Evolutionary conservation across 805 yeast genomes (phyloP).

Genomic region (Kodamaea leandrae): DNA sequence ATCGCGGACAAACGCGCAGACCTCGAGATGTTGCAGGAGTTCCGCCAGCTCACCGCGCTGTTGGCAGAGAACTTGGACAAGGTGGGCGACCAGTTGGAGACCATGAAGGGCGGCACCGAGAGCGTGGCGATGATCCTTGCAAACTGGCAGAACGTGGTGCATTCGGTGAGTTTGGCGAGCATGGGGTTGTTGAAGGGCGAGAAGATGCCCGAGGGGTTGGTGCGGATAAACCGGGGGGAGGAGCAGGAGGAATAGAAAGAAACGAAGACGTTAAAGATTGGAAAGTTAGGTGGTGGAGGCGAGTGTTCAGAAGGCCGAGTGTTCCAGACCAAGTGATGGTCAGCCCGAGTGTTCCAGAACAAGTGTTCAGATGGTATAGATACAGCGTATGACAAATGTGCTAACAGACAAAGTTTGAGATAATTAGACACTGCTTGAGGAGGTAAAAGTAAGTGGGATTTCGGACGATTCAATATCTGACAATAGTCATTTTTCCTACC

Average conservation of each 20-base stretch:
- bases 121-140: slow-evolving; percentile 57
- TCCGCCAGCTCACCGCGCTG: slow-evolving; percentile 44
- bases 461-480: no score
- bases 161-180: slow-evolving; percentile 60
- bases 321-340: no score
- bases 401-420: no score
- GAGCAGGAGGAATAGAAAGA: slow-evolving; percentile 34
- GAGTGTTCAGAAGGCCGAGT: no score
- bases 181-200: slow-evolving; percentile 44
- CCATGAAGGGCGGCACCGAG: slow-evolving; percentile 55
- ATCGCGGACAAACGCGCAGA: slow-evolving; percentile 50
- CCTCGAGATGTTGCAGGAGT: slow-evolving; percentile 46
- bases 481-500: no score
- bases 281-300: not conserved
- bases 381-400: no score
- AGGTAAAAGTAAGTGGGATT: no score
- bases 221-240: slow-evolving; percentile 55
- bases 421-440: no score
- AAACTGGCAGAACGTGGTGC: slow-evolving; percentile 63
- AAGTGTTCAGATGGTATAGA: no score
- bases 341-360: no score
- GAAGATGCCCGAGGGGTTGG: slow-evolving; percentile 60
- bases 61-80: slow-evolving; percentile 48
- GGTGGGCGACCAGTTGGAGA: slow-evolving; percentile 47
- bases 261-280: slow-evolving; percentile 7